phyloP scores from a whole-genome alignment of 306 rosid species.

The Nissolia schottii region DNA sequence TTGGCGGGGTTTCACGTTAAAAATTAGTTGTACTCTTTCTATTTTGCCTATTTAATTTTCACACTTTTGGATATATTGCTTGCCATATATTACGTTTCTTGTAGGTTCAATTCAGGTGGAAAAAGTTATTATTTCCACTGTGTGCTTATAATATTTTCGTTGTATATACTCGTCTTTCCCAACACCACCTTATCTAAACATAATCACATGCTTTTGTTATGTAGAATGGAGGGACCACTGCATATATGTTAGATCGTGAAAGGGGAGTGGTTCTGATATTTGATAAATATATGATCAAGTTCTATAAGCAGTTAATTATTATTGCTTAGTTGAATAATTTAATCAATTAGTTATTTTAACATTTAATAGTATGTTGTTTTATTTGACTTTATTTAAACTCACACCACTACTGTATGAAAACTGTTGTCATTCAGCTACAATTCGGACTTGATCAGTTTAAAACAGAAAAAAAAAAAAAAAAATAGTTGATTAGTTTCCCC shows the following conservation, averaged over 20 bases:
- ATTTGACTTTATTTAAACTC: neutral
- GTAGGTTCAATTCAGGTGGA: no score
- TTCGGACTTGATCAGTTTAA: neutral
- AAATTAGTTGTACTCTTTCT: no score
- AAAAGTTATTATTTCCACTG: no score
- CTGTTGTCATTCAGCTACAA: neutral
- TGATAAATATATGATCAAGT: neutral
- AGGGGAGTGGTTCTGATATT: neutral
- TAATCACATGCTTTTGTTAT: neutral
- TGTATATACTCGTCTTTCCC: neutral
- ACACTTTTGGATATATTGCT: no score
- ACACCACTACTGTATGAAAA: neutral
- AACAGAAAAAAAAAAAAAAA: no score
- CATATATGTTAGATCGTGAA: neutral
- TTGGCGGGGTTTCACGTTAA: no score
- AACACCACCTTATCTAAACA: neutral
- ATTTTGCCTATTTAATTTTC: no score
- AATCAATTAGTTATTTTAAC: neutral
- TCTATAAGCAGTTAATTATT: neutral
- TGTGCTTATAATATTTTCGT: no score
- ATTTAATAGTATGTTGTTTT: neutral
- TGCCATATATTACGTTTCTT: no score
- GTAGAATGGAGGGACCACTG: neutral
- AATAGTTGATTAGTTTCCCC: neutral
- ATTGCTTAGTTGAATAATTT: neutral